Base-by-base conservation (phyloP, 2,329 filamentous ascomycete species). In the Clarireedia homoeocarpa region DNA sequence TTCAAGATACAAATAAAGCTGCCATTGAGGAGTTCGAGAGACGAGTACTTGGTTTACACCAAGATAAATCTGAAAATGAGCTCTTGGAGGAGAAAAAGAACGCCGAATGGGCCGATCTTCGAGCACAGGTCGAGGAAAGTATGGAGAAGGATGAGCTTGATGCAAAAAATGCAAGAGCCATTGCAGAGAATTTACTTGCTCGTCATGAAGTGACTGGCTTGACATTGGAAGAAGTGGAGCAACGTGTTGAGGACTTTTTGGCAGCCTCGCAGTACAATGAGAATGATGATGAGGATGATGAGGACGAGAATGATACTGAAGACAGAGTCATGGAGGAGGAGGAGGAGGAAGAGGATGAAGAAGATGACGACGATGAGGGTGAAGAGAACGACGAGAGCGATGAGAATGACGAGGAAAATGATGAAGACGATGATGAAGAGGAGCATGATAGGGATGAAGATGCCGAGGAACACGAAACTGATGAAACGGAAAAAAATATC, bases 11-110 rank as follows among this genome's bases (percentile, higher is more conserved):
- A 14, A 84, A 81, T 57, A 81, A 82, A 60, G 80, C 76, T 17
- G 79, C 81, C 36, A 79, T 91, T 23, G 83, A 86, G 48, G 80
- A 80, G 12, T 89, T 89, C 62, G 86, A 95, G 69, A 77, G 75
- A 40, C 71, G 77, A 14, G 77, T 89, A 15, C 73, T 84, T 45
- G 82, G 78, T 7, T 62, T 84, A 2, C 46, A 60, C 55, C 72
- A 73, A 57, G 73, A 72, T 64, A 65, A 70, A 51, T 34, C 39
- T 14, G 39, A 48, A 7, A 48, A 57, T 42, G 47, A 57, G 6
- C 46, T 53, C 7, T 48, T 53, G 27, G 53, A 60, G 36, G 61
- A 65, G 39, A 58, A 65, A 40, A 62, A 66, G 50, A 60, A 62
- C 42, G 60, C 56, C 17, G 60, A 66, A 45, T 70, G 67, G 67